These are phyloP conservation scores for Schizochytrium sp. DNA, from an alignment of 108 stramenopile species.

Conservation along the genomic window DNA sequence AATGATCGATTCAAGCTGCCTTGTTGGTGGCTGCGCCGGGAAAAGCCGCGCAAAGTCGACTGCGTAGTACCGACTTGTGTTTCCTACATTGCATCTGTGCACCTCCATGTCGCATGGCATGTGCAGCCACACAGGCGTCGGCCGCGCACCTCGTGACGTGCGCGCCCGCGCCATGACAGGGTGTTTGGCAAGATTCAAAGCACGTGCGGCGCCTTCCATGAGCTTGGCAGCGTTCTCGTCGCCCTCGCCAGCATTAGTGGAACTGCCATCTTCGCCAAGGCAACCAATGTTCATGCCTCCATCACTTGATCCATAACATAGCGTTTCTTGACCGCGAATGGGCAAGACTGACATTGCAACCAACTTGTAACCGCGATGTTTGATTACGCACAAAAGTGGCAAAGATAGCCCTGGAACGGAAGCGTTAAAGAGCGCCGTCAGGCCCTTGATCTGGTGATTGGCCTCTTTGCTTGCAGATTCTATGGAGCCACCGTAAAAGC, in stretches of 20 bases:
- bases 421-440: background rate
- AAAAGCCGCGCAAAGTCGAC: conserved; percentile 10
- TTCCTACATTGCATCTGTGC: background rate
- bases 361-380: background rate
- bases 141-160: background rate
- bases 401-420: background rate
- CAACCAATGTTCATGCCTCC: background rate
- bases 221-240: background rate
- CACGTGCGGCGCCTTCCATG: background rate
- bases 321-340: background rate
- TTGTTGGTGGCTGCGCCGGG: background rate
- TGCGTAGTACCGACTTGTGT: background rate
- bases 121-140: background rate
- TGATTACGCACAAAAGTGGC: background rate
- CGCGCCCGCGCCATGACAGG: background rate
- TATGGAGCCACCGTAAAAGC: background rate
- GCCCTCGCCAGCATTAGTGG: background rate
- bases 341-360: background rate
- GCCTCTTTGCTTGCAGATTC: background rate
- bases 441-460: conserved; percentile 12
- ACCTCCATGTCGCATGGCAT: conserved; percentile 17
- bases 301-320: background rate
- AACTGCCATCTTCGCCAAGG: background rate
- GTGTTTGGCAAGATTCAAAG: background rate
- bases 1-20: background rate